Conservation (phyloP, 75 land plant species). For the Pinus taeda region DNA sequence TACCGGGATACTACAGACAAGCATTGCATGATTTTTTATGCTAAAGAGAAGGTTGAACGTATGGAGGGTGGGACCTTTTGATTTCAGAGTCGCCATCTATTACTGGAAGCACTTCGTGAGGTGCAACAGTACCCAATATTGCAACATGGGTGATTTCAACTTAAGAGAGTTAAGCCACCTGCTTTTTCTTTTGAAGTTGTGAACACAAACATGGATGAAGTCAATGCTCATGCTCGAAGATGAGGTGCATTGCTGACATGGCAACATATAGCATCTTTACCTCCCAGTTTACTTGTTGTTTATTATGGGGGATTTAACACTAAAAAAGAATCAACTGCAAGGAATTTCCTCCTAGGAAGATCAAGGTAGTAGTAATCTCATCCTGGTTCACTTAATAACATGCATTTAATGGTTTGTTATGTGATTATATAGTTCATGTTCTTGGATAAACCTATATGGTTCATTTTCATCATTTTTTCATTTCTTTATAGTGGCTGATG, state of each 20-base stretch:
- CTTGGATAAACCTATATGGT: no score
- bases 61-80: conserved; percentile 94
- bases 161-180: conserved; percentile 84
- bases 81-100: conserved; percentile 96
- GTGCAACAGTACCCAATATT: conserved; percentile 70
- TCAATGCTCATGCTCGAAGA: conserved; percentile 83
- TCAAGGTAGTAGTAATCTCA: conserved; percentile 59
- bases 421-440: background rate
- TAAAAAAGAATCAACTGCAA: conserved; percentile 78
- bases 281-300: conserved; percentile 80
- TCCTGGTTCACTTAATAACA: background rate
- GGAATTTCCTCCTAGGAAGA: conserved; percentile 86
- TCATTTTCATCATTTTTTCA: no score
- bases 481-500: no score
- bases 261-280: conserved; percentile 93
- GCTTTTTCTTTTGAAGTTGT: conserved; percentile 91
- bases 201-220: conserved; percentile 82
- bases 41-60: conserved; percentile 55
- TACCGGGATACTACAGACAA: no score
- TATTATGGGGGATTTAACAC: conserved; percentile 93
- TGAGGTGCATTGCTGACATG: conserved; percentile 89
- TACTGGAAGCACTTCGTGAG: conserved; percentile 94
- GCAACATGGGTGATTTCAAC: conserved; percentile 92
- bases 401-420: background rate
- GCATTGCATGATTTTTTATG: no score